These are phyloP conservation scores for Jaenimonas drosophilae DNA, from an alignment of 208 protist genomes.

Conservation along the genomic window DNA sequence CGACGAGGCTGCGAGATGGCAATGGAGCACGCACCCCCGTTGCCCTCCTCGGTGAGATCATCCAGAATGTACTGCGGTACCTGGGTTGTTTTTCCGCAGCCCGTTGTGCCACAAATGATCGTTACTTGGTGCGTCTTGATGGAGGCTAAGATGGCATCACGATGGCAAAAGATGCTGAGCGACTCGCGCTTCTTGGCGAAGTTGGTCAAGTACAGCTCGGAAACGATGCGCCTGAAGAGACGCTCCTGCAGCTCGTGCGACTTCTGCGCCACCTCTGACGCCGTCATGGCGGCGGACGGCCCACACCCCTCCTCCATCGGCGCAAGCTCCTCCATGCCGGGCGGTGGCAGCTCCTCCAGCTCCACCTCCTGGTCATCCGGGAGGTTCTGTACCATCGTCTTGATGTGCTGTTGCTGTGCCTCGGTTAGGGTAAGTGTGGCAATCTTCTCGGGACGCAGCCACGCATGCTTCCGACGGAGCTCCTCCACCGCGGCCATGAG, in stretches of 20 bases:
- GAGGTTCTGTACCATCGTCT: background rate
- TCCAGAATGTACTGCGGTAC: constrained; percentile 95
- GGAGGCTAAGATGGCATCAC: constrained; percentile 59
- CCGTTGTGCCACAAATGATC: constrained; percentile 94
- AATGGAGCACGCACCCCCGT: constrained; percentile 58
- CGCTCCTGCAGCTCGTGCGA: constrained; percentile 34
- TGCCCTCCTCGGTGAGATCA: constrained; percentile 35
- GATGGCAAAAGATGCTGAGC: constrained; percentile 59
- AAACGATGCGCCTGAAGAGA: constrained; percentile 29
- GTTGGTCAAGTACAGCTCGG: constrained; percentile 41
- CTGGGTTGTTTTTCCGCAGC: constrained; percentile 96
- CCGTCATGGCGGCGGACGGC: constrained; percentile 15
- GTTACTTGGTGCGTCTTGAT: constrained; percentile 70
- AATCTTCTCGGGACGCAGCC: constrained; percentile 24
- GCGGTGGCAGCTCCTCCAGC: background rate
- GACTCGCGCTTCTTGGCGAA: constrained; percentile 50
- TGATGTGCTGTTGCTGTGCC: constrained; percentile 18
- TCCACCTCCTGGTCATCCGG: background rate
- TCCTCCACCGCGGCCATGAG: constrained; percentile 22
- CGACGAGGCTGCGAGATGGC: constrained; percentile 97
- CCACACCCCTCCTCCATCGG: constrained; percentile 6
- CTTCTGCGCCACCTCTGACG: constrained; percentile 18
- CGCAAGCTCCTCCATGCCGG: constrained; percentile 3
- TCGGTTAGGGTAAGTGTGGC: constrained; percentile 19
- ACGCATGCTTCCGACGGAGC: constrained; percentile 15